Evolutionary conservation across 805 yeast species (phyloP).

Genomic region (Ogataea ramenticola): DNA sequence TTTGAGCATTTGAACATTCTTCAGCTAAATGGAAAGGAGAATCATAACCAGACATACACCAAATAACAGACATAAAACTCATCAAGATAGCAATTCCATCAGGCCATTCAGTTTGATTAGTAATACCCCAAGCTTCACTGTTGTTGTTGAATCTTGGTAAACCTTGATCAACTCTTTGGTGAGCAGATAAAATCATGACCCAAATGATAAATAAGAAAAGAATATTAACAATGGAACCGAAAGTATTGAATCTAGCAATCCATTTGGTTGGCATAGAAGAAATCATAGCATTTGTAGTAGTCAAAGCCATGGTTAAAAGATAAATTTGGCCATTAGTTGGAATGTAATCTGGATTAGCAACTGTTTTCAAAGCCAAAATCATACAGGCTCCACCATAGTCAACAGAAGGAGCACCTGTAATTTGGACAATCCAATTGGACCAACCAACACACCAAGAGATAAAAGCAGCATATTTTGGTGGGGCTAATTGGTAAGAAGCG

Average conservation of each 20-base stretch:
- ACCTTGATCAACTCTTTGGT: conserved; percentile 30
- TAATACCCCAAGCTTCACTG: conserved; percentile 44
- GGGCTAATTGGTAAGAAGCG: conserved; percentile 57
- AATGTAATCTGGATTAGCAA: conserved; percentile 30
- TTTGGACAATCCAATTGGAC: conserved; percentile 58
- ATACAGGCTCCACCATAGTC: conserved; percentile 49
- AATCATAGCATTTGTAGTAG: conserved; percentile 37
- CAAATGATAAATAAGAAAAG: conserved; percentile 43
- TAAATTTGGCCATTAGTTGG: conserved; percentile 44
- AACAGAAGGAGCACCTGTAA: conserved; percentile 56
- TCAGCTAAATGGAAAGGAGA: conserved; percentile 72
- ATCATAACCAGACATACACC: conserved; percentile 74
- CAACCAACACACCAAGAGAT: conserved; percentile 60
- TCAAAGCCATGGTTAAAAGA: conserved; percentile 45
- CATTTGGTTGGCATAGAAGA: conserved; percentile 48
- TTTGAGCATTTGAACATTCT: conserved; percentile 57
- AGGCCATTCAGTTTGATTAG: conserved; percentile 58
- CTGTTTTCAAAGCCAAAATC: conserved; percentile 44
- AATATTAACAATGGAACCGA: conserved; percentile 44
- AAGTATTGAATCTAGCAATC: conserved; percentile 43
- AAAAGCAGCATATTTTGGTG: conserved; percentile 44
- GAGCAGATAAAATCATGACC: conserved; percentile 46
- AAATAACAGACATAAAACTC: conserved; percentile 54
- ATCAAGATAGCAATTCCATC: conserved; percentile 50
- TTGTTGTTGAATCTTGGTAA: conserved; percentile 42